Evolutionary conservation across 495 filamentous ascomycete genomes (phyloP), one percentile per base, ranked within the genome.

Genomic region (Hyphodiscus hymeniophilus): DNA sequence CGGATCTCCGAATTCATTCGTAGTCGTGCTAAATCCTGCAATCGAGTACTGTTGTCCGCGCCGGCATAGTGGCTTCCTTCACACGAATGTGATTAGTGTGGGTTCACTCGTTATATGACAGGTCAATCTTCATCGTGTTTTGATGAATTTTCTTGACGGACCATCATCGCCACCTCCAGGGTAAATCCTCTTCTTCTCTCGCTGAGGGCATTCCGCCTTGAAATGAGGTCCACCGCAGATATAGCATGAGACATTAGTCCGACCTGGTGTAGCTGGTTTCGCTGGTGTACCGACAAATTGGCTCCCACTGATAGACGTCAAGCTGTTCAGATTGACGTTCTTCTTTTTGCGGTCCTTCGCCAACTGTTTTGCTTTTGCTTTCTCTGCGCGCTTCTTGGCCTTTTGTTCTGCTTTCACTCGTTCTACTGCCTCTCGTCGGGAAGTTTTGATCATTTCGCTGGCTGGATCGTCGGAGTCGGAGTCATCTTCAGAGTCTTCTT

Each of bases 311-410:
- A 82, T 67, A 12, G 73, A 67, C 20, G 60, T 74, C 38, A 75
- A 58, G 6, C n/a, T 61, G 47, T 79, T 77, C 45, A 83, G 58
- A 40, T 77, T 80, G 35, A 81, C 61, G 39, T 80, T 75, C 58
- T 79, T 76, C 54, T 71, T 75, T 58, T 72, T 69, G 3, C 75
- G 63, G 50, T 71, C 66, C 24, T 70, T 69, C 12, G 73, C 74
- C 24, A 78, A 59, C 50, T 70, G 49, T 40, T 63, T 61, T 10
- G 66, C 61, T 52, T 70, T 70, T 28, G 44, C 56, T 30, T 63
- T 60, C 47, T 73, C 69, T 32, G 65, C 63, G 3, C 35, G 49
- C 22, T 49, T 53, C 38, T 55, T 56, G 21, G 50, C 48, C 38
- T 54, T 55, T 7, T 49, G 48, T 34, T 63, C 60, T 6, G 52